phyloP scores from a whole-genome alignment of 2,329 filamentous ascomycete genomes.

The Diaporthe citrichinensis region DNA sequence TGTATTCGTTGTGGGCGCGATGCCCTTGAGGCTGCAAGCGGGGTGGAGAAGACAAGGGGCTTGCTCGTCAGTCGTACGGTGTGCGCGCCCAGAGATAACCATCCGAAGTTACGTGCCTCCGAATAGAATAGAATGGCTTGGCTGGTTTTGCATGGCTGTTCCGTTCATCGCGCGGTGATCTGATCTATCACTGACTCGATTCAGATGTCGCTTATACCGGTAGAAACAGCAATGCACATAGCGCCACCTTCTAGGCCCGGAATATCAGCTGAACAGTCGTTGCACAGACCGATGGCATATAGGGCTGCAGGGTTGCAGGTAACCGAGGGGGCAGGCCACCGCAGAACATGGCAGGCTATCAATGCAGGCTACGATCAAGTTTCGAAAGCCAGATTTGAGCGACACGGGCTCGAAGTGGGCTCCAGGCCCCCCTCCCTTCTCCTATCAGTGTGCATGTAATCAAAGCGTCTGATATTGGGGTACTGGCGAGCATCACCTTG shows the following conservation, averaged over 20 bases:
- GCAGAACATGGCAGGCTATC: neutral
- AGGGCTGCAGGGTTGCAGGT: conserved; percentile 26
- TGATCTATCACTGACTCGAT: conserved; percentile 20
- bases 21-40: neutral
- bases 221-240: neutral
- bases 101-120: neutral
- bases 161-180: conserved; percentile 19
- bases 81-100: neutral
- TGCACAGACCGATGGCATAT: conserved; percentile 30
- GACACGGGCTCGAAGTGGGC: neutral
- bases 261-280: conserved; percentile 28
- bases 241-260: neutral
- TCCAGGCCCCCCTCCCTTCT: neutral
- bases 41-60: neutral
- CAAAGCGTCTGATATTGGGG: neutral
- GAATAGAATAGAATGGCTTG: conserved; percentile 18
- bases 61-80: neutral
- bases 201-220: neutral
- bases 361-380: conserved; percentile 12
- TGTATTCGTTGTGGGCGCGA: neutral
- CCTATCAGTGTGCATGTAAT: conserved; percentile 10
- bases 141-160: conserved; percentile 14
- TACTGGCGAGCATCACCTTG: neutral
- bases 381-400: neutral
- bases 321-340: neutral